phyloP scores from a whole-genome alignment of 129 eudicot genomes.

The Flaveria bidentis region DNA sequence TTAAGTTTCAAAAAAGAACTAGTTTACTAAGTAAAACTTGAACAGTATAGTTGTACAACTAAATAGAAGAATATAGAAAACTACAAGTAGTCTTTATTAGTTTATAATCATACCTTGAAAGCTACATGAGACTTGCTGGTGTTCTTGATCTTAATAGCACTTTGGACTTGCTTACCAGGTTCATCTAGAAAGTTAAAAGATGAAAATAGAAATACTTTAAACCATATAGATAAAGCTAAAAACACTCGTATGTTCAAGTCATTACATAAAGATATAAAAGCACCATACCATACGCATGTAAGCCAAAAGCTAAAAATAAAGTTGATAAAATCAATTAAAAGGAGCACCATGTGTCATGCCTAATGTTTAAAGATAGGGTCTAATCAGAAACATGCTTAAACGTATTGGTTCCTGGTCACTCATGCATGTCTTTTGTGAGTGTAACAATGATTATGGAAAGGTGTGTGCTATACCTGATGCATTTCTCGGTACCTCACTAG shows the following conservation, averaged over 20 bases:
- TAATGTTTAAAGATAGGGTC: background rate
- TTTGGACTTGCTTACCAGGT: conserved; percentile 97
- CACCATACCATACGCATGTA: background rate
- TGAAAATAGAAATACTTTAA: background rate
- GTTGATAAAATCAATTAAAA: background rate
- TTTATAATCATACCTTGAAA: conserved; percentile 65
- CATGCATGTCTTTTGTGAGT: background rate
- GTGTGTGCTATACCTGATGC: background rate
- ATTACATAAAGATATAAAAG: background rate
- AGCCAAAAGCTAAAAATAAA: background rate
- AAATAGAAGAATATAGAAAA: background rate
- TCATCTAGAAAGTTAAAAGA: conserved; percentile 53
- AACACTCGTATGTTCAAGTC: background rate
- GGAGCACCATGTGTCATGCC: background rate
- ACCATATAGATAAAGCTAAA: background rate
- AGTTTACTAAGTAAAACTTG: conserved; percentile 14
- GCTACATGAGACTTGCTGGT: conserved; percentile 99
- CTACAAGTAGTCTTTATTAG: conserved; percentile 3
- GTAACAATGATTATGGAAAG: background rate
- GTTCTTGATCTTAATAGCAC: conserved; percentile 92
- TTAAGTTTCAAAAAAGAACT: background rate
- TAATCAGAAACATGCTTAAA: background rate
- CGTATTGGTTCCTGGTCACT: background rate
- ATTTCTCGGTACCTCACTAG: background rate
- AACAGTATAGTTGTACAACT: background rate